phyloP scores from a whole-genome alignment of 1,284 basidiomycete genomes.

The Sporisorium scitamineum region DNA sequence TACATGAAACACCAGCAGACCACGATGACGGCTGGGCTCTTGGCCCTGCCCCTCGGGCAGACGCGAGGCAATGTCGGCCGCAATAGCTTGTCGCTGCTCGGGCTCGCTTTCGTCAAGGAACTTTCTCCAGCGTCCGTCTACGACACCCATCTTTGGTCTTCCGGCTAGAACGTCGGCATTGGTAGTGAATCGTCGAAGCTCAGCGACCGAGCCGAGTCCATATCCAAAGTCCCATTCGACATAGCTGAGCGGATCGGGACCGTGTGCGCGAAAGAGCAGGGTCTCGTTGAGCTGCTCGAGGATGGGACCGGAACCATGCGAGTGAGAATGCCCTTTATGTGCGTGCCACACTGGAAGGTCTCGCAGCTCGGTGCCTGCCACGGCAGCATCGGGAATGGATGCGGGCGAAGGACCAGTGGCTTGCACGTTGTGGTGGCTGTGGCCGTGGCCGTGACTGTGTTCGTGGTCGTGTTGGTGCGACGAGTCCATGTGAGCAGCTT shows the following conservation, averaged over 20 bases:
- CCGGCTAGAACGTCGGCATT: slow-evolving; percentile 40
- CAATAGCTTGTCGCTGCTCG: slow-evolving; percentile 32
- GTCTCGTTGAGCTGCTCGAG: slow-evolving; percentile 59
- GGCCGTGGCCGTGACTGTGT: slow-evolving; percentile 1
- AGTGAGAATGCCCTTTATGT: slow-evolving; percentile 43
- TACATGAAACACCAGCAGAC: slow-evolving; percentile 46
- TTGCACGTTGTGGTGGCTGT: slow-evolving; percentile 12
- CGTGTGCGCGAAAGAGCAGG: slow-evolving; percentile 55
- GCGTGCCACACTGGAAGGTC: slow-evolving; percentile 27
- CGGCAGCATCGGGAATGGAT: slow-evolving; percentile 15
- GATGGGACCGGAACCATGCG: slow-evolving; percentile 42
- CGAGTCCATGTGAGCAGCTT: neutral
- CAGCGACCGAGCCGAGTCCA: slow-evolving; percentile 41
- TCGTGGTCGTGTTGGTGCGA: slow-evolving; percentile 3
- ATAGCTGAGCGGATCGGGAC: slow-evolving; percentile 66
- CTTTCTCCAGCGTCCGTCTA: slow-evolving; percentile 61
- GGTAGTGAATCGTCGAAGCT: slow-evolving; percentile 53
- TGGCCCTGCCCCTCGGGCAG: slow-evolving; percentile 9
- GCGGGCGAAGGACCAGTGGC: slow-evolving; percentile 19
- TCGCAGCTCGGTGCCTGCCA: slow-evolving; percentile 21
- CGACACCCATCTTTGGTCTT: slow-evolving; percentile 54
- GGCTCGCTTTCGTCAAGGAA: slow-evolving; percentile 53
- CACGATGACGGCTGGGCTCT: slow-evolving; percentile 43
- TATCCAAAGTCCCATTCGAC: slow-evolving; percentile 65
- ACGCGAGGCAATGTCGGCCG: slow-evolving; percentile 46